These are phyloP conservation scores for Lavandula angustifolia DNA, from an alignment of 257 asterid genomes.

Conservation along the genomic window DNA sequence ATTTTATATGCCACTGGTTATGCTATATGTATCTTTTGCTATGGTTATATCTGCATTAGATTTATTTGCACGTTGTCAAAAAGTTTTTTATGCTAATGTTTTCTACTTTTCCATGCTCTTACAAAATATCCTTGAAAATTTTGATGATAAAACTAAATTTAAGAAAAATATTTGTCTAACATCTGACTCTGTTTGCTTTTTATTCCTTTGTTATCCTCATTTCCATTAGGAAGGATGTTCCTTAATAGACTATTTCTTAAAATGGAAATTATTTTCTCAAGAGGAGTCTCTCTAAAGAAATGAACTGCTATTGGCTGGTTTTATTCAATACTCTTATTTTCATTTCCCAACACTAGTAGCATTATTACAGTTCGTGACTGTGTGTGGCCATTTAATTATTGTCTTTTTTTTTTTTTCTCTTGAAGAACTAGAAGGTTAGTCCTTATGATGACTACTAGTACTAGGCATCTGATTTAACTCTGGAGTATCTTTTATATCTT, in stretches of 20 bases:
- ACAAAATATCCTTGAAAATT: background rate
- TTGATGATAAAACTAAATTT: background rate
- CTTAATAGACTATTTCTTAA: constrained; percentile 1
- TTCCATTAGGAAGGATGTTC: background rate
- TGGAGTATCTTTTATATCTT: background rate
- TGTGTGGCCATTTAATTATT: background rate
- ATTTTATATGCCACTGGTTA: constrained; percentile 16
- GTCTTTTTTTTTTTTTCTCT: too few species aligned
- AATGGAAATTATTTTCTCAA: background rate
- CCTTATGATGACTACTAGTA: background rate
- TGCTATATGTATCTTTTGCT: constrained; percentile 3
- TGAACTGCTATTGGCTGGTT: constrained; percentile 3
- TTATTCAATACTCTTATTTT: background rate
- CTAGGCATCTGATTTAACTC: background rate
- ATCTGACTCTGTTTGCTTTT: too few species aligned
- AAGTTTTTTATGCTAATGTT: constrained; percentile 7
- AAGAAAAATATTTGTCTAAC: too few species aligned
- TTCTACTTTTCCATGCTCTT: background rate
- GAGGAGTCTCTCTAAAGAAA: background rate
- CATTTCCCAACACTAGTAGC: background rate
- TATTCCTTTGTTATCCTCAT: background rate
- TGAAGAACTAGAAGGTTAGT: background rate
- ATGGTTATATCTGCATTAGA: constrained; percentile 10
- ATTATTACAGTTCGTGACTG: background rate
- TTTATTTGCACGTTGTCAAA: constrained; percentile 10